Percentiles rank a stretch among this genome's conserved stretches.
Conservation (phyloP, 805 yeast species). For the Hanseniaspora valbyensis region DNA sequence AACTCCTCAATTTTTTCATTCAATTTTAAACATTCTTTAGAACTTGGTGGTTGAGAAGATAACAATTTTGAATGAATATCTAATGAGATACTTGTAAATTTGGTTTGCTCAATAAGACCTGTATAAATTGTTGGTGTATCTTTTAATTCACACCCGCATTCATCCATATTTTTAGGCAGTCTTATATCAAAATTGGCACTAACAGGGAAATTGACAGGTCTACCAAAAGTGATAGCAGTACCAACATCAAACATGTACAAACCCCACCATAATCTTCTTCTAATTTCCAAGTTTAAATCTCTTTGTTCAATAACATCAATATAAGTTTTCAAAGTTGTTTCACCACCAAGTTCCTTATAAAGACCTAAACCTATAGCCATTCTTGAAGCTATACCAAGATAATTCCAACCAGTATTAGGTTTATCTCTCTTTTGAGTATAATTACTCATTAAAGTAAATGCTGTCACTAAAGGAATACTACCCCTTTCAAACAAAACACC, state of each 20-base stretch:
- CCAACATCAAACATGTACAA: constrained; percentile 53
- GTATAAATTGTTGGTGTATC: constrained; percentile 45
- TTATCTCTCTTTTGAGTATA: constrained; percentile 56
- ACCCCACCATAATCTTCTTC: constrained; percentile 62
- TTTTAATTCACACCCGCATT: constrained; percentile 20
- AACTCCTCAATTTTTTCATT: constrained; percentile 36
- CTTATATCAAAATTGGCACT: constrained; percentile 36
- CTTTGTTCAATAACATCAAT: constrained; percentile 20
- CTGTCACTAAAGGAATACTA: constrained; percentile 42
- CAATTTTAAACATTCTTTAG: constrained; percentile 39
- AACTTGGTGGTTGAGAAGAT: constrained; percentile 35
- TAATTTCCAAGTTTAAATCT: constrained; percentile 34
- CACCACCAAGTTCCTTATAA: constrained; percentile 39
- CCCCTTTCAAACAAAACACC: constrained; percentile 49
- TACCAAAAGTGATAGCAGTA: constrained; percentile 51
- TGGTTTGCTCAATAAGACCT: constrained; percentile 45
- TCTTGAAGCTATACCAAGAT: constrained; percentile 50
- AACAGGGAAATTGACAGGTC: constrained; percentile 48
- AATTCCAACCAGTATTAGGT: constrained; percentile 61
- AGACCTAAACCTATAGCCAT: constrained; percentile 60
- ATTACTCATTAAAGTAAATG: constrained; percentile 44
- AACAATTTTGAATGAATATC: constrained; percentile 39
- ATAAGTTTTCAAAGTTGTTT: not conserved
- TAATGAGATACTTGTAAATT: constrained; percentile 39
- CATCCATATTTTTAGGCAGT: constrained; percentile 42